These are phyloP conservation scores for Beta corolliflora DNA, from an alignment of 179 eudicot genomes.

Conservation along the genomic window DNA sequence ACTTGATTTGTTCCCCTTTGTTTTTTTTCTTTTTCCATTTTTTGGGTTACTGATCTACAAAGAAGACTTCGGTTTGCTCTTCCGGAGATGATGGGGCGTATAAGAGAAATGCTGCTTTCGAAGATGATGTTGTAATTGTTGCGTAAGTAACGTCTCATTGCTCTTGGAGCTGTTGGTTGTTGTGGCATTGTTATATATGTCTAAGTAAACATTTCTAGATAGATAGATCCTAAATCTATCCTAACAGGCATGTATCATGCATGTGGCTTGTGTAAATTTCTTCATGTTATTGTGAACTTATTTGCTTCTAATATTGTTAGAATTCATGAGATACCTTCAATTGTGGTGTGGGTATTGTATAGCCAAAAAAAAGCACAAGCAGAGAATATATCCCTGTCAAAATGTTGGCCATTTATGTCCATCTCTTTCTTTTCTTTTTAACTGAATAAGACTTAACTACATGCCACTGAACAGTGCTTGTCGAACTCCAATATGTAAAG, in stretches of 20 bases:
- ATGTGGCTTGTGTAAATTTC: neutral
- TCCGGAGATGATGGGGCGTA: conserved; percentile 75
- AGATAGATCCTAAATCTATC: too few relatives aligned
- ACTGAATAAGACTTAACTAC: neutral
- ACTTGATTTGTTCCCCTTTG: conserved; percentile 6
- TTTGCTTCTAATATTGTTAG: neutral
- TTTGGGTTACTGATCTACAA: neutral
- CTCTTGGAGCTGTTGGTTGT: neutral
- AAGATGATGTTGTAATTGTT: conserved; percentile 87
- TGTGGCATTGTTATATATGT: too few relatives aligned
- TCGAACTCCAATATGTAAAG: conserved; percentile 84
- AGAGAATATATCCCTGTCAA: neutral
- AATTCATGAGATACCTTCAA: neutral
- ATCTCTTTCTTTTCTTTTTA: neutral
- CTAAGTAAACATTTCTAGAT: too few relatives aligned
- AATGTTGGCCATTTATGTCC: conserved; percentile 7
- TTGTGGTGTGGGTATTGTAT: neutral
- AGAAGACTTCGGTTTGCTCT: conserved; percentile 70
- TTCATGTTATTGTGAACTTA: neutral
- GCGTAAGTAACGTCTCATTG: conserved; percentile 54
- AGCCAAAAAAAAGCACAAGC: neutral
- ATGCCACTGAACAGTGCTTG: conserved; percentile 55
- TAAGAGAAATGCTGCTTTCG: conserved; percentile 66
- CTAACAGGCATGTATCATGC: neutral
- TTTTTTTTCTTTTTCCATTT: neutral